These are phyloP conservation scores for Termitomyces sp. DNA, from an alignment of 768 basidiomycete species.

Conservation along the genomic window DNA sequence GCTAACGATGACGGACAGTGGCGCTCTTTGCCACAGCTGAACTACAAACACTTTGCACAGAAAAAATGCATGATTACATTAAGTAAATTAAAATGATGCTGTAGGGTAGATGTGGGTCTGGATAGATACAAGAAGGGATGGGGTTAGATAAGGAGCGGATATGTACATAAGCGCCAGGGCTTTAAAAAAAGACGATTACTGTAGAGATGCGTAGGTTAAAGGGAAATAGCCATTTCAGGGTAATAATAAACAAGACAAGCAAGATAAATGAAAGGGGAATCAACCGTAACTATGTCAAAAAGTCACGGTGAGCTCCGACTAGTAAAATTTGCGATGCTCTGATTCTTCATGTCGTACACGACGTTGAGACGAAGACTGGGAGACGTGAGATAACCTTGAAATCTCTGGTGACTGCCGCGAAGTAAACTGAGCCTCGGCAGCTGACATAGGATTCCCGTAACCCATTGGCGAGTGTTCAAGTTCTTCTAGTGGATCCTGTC, in stretches of 20 bases:
- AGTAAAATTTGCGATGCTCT: slow-evolving; percentile 46
- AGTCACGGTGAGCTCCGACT: slow-evolving; percentile 18
- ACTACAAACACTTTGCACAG: background rate
- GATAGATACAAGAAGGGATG: slow-evolving; percentile 16
- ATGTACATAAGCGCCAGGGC: slow-evolving; percentile 22
- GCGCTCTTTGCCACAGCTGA: background rate
- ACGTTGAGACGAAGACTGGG: slow-evolving; percentile 37
- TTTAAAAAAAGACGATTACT: slow-evolving; percentile 37
- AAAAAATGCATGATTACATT: slow-evolving; percentile 16
- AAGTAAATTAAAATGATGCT: slow-evolving; percentile 13
- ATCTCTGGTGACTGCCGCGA: slow-evolving; percentile 35
- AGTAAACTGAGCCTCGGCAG: slow-evolving; percentile 30
- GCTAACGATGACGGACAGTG: background rate
- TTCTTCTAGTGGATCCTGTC: slow-evolving; percentile 36
- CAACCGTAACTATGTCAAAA: slow-evolving; percentile 33
- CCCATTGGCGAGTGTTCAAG: slow-evolving; percentile 25
- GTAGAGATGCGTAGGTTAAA: slow-evolving; percentile 21
- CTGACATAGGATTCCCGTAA: slow-evolving; percentile 27
- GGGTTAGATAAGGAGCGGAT: slow-evolving; percentile 21
- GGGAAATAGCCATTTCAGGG: slow-evolving; percentile 26
- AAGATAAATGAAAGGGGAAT: slow-evolving; percentile 26
- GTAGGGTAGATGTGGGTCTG: slow-evolving; percentile 19
- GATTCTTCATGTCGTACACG: slow-evolving; percentile 35
- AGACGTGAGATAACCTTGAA: slow-evolving; percentile 23
- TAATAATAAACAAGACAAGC: slow-evolving; percentile 36